phyloP scores from a whole-genome alignment of 331 rosid genomes.

The Acacia pycnantha region DNA sequence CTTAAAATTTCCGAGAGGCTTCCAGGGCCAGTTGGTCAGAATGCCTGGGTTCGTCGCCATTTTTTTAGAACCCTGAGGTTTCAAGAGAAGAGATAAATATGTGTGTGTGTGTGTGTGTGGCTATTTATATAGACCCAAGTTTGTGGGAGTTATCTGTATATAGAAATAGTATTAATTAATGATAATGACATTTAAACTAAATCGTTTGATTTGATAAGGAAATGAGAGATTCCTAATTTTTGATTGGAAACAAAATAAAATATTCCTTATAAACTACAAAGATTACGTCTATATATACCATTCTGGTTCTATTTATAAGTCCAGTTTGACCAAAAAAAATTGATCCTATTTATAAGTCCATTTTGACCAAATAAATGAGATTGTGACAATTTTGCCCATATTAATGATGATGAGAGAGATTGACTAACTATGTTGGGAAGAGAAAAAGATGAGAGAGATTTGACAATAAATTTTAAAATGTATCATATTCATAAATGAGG shows the following conservation, averaged over 20 bases:
- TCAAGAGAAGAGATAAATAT: not conserved
- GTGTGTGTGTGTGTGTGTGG: not conserved
- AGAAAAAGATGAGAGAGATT: no score
- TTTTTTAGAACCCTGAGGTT: not conserved
- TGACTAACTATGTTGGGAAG: no score
- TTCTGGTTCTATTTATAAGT: no score
- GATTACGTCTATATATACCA: no score
- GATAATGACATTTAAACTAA: not conserved
- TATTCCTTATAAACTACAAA: not conserved
- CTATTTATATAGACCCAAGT: not conserved
- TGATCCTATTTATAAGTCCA: no score
- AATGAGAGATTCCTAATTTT: not conserved
- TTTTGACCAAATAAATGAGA: no score
- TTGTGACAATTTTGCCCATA: no score
- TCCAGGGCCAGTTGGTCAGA: conserved; percentile 11
- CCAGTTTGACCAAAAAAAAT: no score
- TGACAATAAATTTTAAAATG: no score
- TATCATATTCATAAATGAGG: no score
- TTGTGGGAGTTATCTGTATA: not conserved
- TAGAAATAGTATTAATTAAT: not conserved
- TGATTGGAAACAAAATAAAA: not conserved
- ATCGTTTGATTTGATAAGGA: not conserved
- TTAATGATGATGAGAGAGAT: no score
- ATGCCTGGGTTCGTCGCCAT: conserved; percentile 13
- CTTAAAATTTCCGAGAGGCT: conserved; percentile 8